Percentiles rank a stretch among this genome's conserved stretches.
These are phyloP conservation scores for Cladosporium sp. DNA, from an alignment of 2,329 filamentous ascomycete genomes.

Conservation along the genomic window DNA sequence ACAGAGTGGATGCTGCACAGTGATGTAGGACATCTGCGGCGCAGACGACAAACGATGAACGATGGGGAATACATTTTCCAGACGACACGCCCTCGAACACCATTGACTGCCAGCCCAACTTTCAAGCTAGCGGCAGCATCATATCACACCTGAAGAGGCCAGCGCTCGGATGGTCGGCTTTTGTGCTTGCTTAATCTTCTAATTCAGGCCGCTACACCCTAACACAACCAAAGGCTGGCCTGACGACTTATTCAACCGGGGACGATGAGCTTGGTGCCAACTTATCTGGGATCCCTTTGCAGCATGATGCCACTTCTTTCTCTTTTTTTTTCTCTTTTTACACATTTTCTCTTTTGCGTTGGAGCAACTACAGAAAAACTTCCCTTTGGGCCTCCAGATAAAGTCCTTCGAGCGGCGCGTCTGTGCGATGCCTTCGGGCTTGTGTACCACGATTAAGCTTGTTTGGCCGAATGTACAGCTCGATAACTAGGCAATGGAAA, in stretches of 20 bases:
- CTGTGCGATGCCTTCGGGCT: not conserved
- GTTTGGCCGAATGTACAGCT: slow-evolving; percentile 12
- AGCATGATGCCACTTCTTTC: slow-evolving; percentile 1
- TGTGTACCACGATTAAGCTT: not conserved
- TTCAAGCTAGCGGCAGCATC: not conserved
- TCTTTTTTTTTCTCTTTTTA: not conserved
- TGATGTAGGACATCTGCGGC: slow-evolving; percentile 68
- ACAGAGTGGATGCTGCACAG: slow-evolving; percentile 85
- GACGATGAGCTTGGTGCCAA: slow-evolving; percentile 1
- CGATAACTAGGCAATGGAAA: slow-evolving; percentile 7
- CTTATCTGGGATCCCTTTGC: not conserved
- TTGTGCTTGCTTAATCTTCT: slow-evolving; percentile 12
- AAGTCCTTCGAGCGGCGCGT: not conserved
- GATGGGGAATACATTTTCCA: slow-evolving; percentile 9
- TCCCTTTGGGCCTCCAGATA: not conserved
- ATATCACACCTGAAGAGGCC: not conserved
- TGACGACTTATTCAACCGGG: slow-evolving; percentile 5
- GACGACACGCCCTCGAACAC: not conserved
- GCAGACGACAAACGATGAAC: slow-evolving; percentile 20
- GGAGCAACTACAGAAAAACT: slow-evolving; percentile 3
- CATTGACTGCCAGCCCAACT: not conserved
- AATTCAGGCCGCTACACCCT: not conserved
- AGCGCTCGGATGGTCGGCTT: not conserved
- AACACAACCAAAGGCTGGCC: not conserved
- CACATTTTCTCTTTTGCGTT: not conserved